Evolutionary conservation across 2,329 filamentous ascomycete species (phyloP).

Genomic region (Didymella sp.): DNA sequence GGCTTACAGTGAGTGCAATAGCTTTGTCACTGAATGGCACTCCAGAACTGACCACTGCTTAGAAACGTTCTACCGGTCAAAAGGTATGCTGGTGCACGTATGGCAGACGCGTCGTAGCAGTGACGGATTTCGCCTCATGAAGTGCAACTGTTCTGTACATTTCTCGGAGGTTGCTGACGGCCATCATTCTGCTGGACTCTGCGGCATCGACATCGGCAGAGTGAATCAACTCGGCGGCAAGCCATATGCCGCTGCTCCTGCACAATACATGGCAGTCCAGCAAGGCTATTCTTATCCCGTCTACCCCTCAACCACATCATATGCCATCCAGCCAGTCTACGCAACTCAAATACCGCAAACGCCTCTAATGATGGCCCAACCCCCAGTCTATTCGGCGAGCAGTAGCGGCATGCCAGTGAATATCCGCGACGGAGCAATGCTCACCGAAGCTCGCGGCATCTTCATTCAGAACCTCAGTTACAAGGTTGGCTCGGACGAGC

Average conservation of each 20-base stretch:
- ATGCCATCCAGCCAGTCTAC: conserved; percentile 29
- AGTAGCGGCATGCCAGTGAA: conserved; percentile 48
- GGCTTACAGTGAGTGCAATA: conserved; percentile 38
- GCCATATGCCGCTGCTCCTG: conserved; percentile 15
- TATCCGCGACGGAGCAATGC: conserved; percentile 43
- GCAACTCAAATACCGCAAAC: conserved; percentile 27
- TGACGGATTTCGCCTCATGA: conserved; percentile 37
- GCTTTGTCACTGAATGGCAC: not conserved
- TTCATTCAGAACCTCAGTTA: conserved; percentile 46
- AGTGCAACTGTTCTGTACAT: conserved; percentile 45
- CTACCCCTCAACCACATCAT: conserved; percentile 32
- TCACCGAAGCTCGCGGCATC: conserved; percentile 49
- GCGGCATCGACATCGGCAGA: conserved; percentile 40
- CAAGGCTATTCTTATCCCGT: conserved; percentile 32
- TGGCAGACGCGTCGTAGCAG: conserved; percentile 42
- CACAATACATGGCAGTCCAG: conserved; percentile 28
- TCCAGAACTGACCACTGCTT: conserved; percentile 5
- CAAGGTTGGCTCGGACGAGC: conserved; percentile 34
- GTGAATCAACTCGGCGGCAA: conserved; percentile 32
- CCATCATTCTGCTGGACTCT: conserved; percentile 38
- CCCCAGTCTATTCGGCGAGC: conserved; percentile 41
- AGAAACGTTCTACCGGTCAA: conserved; percentile 34
- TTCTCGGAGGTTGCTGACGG: conserved; percentile 36
- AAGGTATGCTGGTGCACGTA: conserved; percentile 42
- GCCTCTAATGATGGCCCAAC: conserved; percentile 15